These are phyloP conservation scores for Ensete ventricosum DNA, from an alignment of 176 grass and related monocot genomes.

Conservation along the genomic window DNA sequence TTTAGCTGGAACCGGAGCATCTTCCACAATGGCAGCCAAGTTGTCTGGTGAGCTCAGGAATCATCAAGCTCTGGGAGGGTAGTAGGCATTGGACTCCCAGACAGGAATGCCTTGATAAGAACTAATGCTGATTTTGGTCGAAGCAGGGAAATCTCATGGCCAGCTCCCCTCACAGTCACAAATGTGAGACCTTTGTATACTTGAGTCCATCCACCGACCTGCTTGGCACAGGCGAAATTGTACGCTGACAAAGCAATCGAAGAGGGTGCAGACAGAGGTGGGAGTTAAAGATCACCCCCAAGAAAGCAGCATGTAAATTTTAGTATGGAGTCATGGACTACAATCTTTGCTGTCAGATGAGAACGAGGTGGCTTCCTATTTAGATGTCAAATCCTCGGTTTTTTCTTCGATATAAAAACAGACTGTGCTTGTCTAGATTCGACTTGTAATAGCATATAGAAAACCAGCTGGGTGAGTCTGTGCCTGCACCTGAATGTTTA, in stretches of 20 bases:
- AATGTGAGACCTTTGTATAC: conserved; percentile 75
- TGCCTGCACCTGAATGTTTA: too few species aligned
- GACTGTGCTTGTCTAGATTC: too few species aligned
- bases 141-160: conserved; percentile 89
- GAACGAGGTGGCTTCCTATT: too few species aligned
- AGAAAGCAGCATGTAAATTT: too few species aligned
- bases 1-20: background rate
- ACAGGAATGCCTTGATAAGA: conserved; percentile 73
- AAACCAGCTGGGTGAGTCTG: too few species aligned
- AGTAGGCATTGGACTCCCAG: conserved; percentile 69
- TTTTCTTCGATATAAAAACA: too few species aligned
- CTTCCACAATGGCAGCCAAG: background rate
- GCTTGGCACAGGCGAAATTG: conserved; percentile 23
- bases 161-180: conserved; percentile 78
- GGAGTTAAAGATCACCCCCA: too few species aligned
- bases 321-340: too few species aligned
- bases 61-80: conserved; percentile 25
- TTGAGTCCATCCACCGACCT: conserved; percentile 97
- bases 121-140: conserved; percentile 71
- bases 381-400: too few species aligned
- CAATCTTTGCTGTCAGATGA: too few species aligned
- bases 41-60: conserved; percentile 19
- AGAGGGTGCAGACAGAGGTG: too few species aligned
- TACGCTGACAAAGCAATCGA: background rate
- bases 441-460: too few species aligned